Evolutionary conservation across 345 rosid genomes (phyloP).

Genomic region (Camelina hispida): DNA sequence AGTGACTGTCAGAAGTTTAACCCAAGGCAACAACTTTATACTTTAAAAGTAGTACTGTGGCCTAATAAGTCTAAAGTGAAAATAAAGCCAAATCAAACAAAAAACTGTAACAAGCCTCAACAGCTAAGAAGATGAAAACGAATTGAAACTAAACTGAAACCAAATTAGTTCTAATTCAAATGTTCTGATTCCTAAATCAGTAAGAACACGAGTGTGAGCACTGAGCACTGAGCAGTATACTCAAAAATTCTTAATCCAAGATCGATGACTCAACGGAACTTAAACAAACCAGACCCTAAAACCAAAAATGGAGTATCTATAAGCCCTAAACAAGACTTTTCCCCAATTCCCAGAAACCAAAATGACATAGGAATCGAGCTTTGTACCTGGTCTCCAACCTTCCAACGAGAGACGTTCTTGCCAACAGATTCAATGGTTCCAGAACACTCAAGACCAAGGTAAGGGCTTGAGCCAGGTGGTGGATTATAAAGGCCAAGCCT

Average conservation of each 20-base stretch:
- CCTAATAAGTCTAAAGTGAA: not conserved
- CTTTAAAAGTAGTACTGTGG: not conserved
- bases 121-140: not conserved
- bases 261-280: not conserved
- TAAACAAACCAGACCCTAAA: not conserved
- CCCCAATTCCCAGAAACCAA: conserved; percentile 11
- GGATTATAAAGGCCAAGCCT: conserved; percentile 73
- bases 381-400: conserved; percentile 74
- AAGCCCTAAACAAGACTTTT: not conserved
- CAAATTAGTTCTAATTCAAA: not conserved
- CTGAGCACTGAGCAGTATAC: conserved; percentile 8
- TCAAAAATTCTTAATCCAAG: conserved; percentile 9
- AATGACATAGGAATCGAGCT: not conserved
- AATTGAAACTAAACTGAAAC: not conserved
- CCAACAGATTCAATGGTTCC: conserved; percentile 75
- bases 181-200: not conserved
- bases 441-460: conserved; percentile 85
- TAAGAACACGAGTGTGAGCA: conserved; percentile 16
- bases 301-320: not conserved
- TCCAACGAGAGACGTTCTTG: conserved; percentile 72
- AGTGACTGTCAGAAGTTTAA: not conserved
- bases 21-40: conserved; percentile 9
- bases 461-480: conserved; percentile 77
- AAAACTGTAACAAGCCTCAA: not conserved
- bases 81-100: conserved; percentile 6